Evolutionary conservation across 768 basidiomycete species (phyloP), one percentile per base, ranked within the genome.

Genomic region (Lepiota venenata): DNA sequence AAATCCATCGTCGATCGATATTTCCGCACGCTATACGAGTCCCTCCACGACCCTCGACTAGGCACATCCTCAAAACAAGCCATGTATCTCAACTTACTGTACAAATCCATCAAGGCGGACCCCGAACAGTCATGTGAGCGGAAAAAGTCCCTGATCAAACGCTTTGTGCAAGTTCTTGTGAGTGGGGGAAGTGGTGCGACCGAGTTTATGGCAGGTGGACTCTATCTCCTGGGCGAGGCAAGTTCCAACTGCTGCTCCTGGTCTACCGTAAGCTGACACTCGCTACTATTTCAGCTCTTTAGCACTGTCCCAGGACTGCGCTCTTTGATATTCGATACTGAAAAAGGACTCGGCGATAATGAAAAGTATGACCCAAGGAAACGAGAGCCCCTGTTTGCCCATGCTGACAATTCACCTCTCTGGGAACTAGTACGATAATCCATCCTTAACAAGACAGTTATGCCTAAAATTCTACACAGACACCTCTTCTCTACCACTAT

Each of bases 81-180:
- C 4, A 90, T 98, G 86, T 98, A 96, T 68, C 80, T 99, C 52
- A 98, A 98, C 65, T 71, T 99, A 15, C 68, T 98, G 16, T 95
- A 95, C 81, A 94, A 91, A 62, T 87, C 90, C 2, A 70, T 97
- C 59, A 96, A 95, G 69, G 78, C 77, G 2, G 78, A 79, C 52
- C 73, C 64, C 1, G 62, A 61, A 29, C 78, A 80, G 52, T 55
- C 67, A 0, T 44, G 54, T n/a, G 81, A 82, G 44, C 79, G 96
- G 8, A 79, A 88, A 15, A 85, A 84, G 66, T 91, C 93, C 1
- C 83, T 97, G 56, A 78, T 98, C 22, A 81, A 88, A 62, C 72
- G 96, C 43, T 84, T 97, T 42, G 74, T 94, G 21, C 94, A 97
- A 69, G 77, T 93, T 40, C 72, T 97, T 38, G 82, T 74, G 2